Evolutionary conservation across 495 filamentous ascomycete genomes (phyloP), one percentile per base, ranked within the genome.

Genomic region (Tuber umbilicatum): DNA sequence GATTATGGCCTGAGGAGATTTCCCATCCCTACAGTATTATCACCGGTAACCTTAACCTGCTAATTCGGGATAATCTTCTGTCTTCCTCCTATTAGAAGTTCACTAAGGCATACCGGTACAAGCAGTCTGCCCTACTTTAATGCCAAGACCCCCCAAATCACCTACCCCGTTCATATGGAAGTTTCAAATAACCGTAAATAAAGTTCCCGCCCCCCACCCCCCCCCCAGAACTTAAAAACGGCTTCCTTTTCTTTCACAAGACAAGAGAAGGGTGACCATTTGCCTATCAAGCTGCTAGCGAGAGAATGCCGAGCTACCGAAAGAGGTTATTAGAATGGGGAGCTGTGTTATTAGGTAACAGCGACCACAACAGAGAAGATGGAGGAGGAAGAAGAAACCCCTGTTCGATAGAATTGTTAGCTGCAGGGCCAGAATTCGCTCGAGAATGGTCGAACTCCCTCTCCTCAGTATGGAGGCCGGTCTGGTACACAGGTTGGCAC

Each of bases 311-410:
- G n/a, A 60, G 31, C 16, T 60, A 31, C 10, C 4, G 0, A 31
- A 31, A 31, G n/a, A 60, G 16, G 27, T 31, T 60, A 16, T 3
- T 3, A 0, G 5, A 60, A 60, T 60, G 50, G 50, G n/a, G 5
- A 2, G 50, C 2, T 14, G 50, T 31, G 27, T 60, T 12, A 14
- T n/a, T 0, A 4, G 12, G 50, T 31, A 12, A n/a, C n/a, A n/a
- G n/a, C n/a, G n/a, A n/a, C n/a, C n/a, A 60, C 12, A 12, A 1
- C 16, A 60, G 16, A 1, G 0, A 3, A 2, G 12, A 0, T 3
- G n/a, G 50, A 16, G 2, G n/a, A 27, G 50, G 10, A 31, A 10
- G 10, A 55, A 43, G 42, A 0, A 43, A 43, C 1, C 2, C 42
- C 42, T 50, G 0, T 23, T 50, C 45, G 5, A 50, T 21, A 23